Evolutionary conservation across 768 basidiomycete genomes (phyloP).

Genomic region (Naematelia encephala): DNA sequence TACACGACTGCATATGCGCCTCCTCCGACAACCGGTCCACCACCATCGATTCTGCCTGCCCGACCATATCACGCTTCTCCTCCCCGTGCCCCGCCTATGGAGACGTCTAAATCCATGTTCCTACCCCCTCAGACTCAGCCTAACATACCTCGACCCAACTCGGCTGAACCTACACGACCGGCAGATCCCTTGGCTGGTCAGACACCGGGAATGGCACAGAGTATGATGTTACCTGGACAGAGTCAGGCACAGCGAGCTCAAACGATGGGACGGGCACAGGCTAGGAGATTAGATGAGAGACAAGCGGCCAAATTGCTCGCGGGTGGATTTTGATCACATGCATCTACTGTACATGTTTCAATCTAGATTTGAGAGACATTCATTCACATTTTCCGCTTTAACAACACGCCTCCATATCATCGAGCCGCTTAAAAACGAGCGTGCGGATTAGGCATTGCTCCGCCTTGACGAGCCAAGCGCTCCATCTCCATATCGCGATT

Average conservation of each 20-base stretch:
- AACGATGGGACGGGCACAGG: constrained; percentile 21
- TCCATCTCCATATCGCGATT: constrained; percentile 18
- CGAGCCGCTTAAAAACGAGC: constrained; percentile 3
- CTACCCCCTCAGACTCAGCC: constrained; percentile 21
- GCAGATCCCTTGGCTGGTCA: constrained; percentile 29
- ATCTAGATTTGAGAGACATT: too few relatives aligned
- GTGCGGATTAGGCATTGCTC: constrained; percentile 9
- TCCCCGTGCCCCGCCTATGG: constrained; percentile 4
- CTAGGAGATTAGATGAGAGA: constrained; percentile 37
- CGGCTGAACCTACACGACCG: constrained; percentile 1
- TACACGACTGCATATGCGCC: neutral
- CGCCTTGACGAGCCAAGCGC: constrained; percentile 3
- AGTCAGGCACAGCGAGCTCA: constrained; percentile 6
- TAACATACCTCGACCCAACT: neutral
- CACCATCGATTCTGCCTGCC: constrained; percentile 13
- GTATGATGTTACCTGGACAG: constrained; percentile 37
- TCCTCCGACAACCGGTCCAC: neutral
- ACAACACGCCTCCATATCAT: too few relatives aligned
- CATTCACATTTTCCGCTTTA: too few relatives aligned
- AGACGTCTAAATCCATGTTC: constrained; percentile 39
- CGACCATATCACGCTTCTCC: constrained; percentile 14
- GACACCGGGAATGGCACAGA: constrained; percentile 29
- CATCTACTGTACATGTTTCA: too few relatives aligned
- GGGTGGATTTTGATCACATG: constrained; percentile 30
- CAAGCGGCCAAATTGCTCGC: constrained; percentile 46